Base-by-base conservation (phyloP, 148 eudicot species). In the Heliamphora exappendiculata region DNA sequence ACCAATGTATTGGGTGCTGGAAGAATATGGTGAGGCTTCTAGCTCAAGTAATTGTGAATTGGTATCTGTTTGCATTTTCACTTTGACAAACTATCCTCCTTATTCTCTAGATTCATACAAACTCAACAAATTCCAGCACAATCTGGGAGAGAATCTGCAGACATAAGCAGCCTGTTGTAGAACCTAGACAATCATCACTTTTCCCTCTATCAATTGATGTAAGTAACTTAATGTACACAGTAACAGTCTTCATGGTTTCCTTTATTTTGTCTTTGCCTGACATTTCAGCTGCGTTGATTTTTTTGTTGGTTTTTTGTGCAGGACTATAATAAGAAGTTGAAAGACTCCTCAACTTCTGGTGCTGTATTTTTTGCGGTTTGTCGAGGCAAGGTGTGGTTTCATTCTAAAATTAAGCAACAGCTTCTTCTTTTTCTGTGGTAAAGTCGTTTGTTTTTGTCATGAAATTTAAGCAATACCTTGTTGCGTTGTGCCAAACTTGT, bases 121-220 rank as follows among this genome's bases (percentile, higher is more conserved):
- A 77, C 77, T 77, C 86, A 71, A 76, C 84, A 70, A 84, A 62
- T 86, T 88, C 89, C 51, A 84, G 84, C 75, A 88, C 99, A 60
- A 85, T 91, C 67, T 95, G 99, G 99, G 97, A 91, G 79, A 93
- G 99, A 84, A 95, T 95, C 26, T 93, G 97, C 92, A 93, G 84
- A 82, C 85, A 87, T 81, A 95, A 95, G 90, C 87, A 84, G 62
- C 97, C 99, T 79, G 99, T 95, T 69, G 88, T 95, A 77, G 99
- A 95, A 85, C 99, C 99, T 45, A 91, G 97, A 79, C 97, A 95
- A 82, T 89, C 99, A 80, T 87, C 99, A n/a, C 86, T 95, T 63
- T 95, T 95, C 77, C 81, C 87, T 68, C 74, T 82, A 63, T 86
- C 99, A 70, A 95, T 95, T 82, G 98, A 89, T 74, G 99, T 95